Percentiles rank a stretch among this genome's conserved stretches.
phyloP scores from a whole-genome alignment of 257 asterid genomes.

The Handroanthus guayacan region DNA sequence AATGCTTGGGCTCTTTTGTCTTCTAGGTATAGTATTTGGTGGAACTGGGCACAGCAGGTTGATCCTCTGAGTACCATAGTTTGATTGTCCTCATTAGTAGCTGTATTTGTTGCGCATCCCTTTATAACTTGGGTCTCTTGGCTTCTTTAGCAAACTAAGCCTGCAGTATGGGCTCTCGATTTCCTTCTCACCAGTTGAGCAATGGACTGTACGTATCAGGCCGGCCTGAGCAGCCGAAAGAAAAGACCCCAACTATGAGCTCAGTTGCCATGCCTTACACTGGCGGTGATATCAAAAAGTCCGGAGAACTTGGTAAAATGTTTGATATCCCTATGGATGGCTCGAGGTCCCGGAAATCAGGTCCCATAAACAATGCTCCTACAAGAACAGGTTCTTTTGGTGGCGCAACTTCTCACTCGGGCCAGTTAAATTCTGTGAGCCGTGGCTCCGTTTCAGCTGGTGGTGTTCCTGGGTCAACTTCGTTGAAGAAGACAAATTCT shows the following conservation, averaged over 20 bases:
- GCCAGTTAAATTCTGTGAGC: conserved; percentile 58
- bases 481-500: conserved; percentile 71
- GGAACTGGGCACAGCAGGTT: conserved; percentile 34
- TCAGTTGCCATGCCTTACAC: conserved; percentile 83
- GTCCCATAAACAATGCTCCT: conserved; percentile 68
- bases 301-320: conserved; percentile 91
- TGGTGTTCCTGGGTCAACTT: conserved; percentile 54
- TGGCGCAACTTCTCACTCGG: conserved; percentile 61
- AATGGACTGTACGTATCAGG: conserved; percentile 86
- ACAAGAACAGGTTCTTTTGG: conserved; percentile 68
- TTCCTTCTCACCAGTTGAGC: conserved; percentile 78
- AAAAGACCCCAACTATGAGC: conserved; percentile 60
- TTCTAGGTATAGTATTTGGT: conserved; percentile 40
- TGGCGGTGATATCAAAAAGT: conserved; percentile 80
- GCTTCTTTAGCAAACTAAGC: conserved; percentile 30
- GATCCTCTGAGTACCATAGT: conserved; percentile 27
- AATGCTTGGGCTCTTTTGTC: conserved; percentile 24
- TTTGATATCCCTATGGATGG: conserved; percentile 64
- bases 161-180: conserved; percentile 70
- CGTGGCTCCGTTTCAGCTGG: conserved; percentile 52
- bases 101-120: conserved; percentile 6
- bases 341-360: conserved; percentile 71
- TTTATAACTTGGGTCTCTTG: conserved; percentile 31
- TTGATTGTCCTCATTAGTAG: conserved; percentile 13
- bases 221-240: conserved; percentile 75